Base-by-base conservation (phyloP, 1,284 basidiomycete genomes). In the Ceratorhiza oryzae-sativae region DNA sequence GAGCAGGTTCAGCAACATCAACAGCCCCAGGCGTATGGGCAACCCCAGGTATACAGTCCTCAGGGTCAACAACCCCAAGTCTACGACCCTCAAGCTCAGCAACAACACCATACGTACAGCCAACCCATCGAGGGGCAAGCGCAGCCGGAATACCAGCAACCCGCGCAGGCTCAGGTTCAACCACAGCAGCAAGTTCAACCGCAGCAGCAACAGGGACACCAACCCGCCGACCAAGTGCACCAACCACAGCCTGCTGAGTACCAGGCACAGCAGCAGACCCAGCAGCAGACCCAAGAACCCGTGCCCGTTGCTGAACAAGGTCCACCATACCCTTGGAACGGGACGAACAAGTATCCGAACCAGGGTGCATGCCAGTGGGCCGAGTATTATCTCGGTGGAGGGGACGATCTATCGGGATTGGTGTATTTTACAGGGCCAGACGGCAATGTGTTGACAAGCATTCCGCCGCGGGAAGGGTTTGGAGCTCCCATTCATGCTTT, bases 281-380 rank as follows among this genome's bases (percentile, higher is more conserved):
- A 76, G n/a, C 72, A 75, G 56, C 63, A 34, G 4, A 27, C 30
- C 32, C 55, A 34, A 8, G 32, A 58, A n/a, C 30, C 55, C 20
- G 75, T 73, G 39, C 65, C 72, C 9, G 63, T 39, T 18, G 59
- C 59, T 32, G 73, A 76, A 59, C 72, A 73, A 42, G 87, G 87
- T 8, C 90, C 90, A 20, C 91, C 91, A 5, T 93, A 88, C 77
- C 81, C 85, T 3, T 93, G 85, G 78, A 86, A 92, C 75, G 89
- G 90, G 2, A 84, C 83, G 46, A 81, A 81, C 34, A 86, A 85
- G 18, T 92, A 92, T 76, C 78, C 86, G 3, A 90, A 92, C 77
- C 84, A 87, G 42, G 91, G 91, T 75, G 90, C 88, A 8, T 90
- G 92, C 76, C 89, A 89, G 0, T 93, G 91, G 91, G 91, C 90